These are phyloP conservation scores for Chaetomium cochliodes DNA, from an alignment of 495 filamentous ascomycete genomes.

Conservation along the genomic window DNA sequence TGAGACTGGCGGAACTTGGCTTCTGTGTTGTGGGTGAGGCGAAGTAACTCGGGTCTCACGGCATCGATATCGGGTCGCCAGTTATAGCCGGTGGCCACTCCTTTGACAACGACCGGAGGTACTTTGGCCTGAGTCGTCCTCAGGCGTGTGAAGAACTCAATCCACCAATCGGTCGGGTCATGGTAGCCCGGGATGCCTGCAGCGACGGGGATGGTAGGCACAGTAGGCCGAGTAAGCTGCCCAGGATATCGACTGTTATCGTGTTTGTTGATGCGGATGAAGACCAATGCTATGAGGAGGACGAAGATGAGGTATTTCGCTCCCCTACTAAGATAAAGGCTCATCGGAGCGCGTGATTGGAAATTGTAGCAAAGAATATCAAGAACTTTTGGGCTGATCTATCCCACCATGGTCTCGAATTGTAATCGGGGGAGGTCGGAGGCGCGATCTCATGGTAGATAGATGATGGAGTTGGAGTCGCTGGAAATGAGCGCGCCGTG, in stretches of 20 bases:
- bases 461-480: neutral
- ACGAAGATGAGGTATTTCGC: neutral
- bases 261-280: neutral
- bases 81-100: neutral
- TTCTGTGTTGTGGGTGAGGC: neutral
- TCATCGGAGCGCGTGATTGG: neutral
- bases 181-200: neutral
- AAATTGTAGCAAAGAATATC: neutral
- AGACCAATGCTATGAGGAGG: neutral
- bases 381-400: neutral
- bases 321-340: neutral
- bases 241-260: neutral
- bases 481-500: no score
- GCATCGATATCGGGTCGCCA: conserved; percentile 15
- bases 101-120: conserved; percentile 2
- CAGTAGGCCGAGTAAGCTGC: neutral
- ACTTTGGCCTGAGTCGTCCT: conserved; percentile 3
- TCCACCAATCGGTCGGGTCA: conserved; percentile 21
- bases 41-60: conserved; percentile 8
- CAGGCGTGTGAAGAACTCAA: conserved; percentile 25
- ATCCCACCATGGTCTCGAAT: neutral
- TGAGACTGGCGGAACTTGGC: conserved; percentile 31
- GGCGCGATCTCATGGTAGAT: neutral
- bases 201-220: neutral
- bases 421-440: neutral